A percentile compares a stretch with the other conserved stretches of the same genome.
phyloP scores from a whole-genome alignment of 768 basidiomycete species.

The Serendipita sp. region DNA sequence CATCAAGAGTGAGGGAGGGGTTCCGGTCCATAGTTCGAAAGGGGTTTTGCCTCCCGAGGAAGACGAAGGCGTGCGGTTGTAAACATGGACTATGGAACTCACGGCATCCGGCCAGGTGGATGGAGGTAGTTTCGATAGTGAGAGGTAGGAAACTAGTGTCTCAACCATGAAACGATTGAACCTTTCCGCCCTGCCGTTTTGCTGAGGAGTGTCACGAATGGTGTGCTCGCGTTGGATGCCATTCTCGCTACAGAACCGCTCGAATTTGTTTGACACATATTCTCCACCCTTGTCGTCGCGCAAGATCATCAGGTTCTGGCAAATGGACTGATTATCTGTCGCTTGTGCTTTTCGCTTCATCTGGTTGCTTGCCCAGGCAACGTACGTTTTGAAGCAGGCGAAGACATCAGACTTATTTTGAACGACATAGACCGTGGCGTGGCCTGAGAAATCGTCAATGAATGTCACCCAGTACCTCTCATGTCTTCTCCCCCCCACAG shows the following conservation, averaged over 20 bases:
- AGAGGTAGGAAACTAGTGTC: not conserved
- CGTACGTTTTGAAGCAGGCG: not conserved
- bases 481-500: not conserved
- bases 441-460: constrained; percentile 1
- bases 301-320: not conserved
- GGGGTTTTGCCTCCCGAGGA: not conserved
- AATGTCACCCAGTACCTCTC: constrained; percentile 10
- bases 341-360: not conserved
- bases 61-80: not conserved
- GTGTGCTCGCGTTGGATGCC: constrained; percentile 9
- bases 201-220: constrained; percentile 7
- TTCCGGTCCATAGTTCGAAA: not conserved
- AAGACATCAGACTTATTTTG: constrained; percentile 8
- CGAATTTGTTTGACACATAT: constrained; percentile 6
- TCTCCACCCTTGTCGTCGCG: constrained; percentile 11
- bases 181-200: constrained; percentile 9
- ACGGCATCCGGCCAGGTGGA: constrained; percentile 7
- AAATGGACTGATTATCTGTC: not conserved
- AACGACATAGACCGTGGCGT: not conserved
- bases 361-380: constrained; percentile 5
- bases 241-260: not conserved
- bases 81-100: not conserved
- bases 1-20: not conserved
- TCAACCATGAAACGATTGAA: constrained; percentile 6
- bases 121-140: constrained; percentile 2